Evolutionary conservation across 2,329 filamentous ascomycete species (phyloP), one percentile per base, ranked within the genome.

Genomic region (Metarhizium humberi): DNA sequence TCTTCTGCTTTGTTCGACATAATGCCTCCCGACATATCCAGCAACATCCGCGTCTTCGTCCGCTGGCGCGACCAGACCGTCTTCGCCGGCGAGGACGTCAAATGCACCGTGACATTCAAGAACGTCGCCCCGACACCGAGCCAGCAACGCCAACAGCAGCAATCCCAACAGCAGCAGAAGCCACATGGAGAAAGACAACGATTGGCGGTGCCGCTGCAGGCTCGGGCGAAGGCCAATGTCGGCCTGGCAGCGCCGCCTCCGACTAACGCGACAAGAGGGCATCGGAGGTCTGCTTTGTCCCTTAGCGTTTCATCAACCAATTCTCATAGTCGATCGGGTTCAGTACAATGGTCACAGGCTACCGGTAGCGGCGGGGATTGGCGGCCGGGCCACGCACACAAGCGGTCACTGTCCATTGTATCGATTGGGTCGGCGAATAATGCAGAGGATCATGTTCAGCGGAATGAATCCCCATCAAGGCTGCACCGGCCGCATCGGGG

Each of bases 21-120:
- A 67, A 81, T 81, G 78, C 69, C 76, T 62, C 70, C 75, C 62
- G 75, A 79, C 64, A 68, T 65, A 61, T 64, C 69, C 58, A 76
- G 75, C 73, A 92, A 95, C 76, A 90, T 99, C 69, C 88, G 92
- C 71, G 92, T 96, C 72, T 96, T 92, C 71, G 90, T 99, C 71
- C 86, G 87, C 75, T 99, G 92, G 88, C 87, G 90, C 70, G 89
- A 95, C 68, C 86, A 92, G 71, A 92, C 89, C 59, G 90, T 99
- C 65, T 99, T 97, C 74, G 90, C 94, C 56, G 94, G 94, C 72
- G 94, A 99, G 77, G 88, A 96, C 67, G 82, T 97, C 67, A 89
- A 92, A 74, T 97, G 94, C 73, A 91, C 86, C 62, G 95, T 99
- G 70, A 96, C 90, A 52, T 99, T 99, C 75, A 92, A 88, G 73